Percentiles rank a stretch among this genome's conserved stretches.
phyloP scores from a whole-genome alignment of 177 flowering plant species.

The Vitis hybrid region DNA sequence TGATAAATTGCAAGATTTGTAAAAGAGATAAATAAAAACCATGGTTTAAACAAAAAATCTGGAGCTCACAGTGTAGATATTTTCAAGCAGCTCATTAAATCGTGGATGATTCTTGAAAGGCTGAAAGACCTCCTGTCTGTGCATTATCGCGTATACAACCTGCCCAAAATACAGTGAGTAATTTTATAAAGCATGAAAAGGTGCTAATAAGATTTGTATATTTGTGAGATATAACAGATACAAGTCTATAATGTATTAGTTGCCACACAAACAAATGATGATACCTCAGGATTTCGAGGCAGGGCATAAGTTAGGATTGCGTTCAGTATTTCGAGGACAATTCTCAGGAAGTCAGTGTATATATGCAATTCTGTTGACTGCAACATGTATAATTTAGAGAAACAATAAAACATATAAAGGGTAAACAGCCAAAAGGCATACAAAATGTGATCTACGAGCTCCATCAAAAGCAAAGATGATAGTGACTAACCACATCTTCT shows the following conservation, averaged over 20 bases:
- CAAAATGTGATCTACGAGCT: neutral
- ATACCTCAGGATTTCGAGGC: slow-evolving; percentile 97
- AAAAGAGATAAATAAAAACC: neutral
- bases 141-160: slow-evolving; percentile 98
- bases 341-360: slow-evolving; percentile 87
- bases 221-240: neutral
- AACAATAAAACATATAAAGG: neutral
- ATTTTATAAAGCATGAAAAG: slow-evolving; percentile 1
- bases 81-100: slow-evolving; percentile 86
- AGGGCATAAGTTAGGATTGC: slow-evolving; percentile 89
- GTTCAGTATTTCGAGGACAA: slow-evolving; percentile 92
- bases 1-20: neutral
- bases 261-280: neutral
- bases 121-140: slow-evolving; percentile 88
- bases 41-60: neutral
- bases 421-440: neutral
- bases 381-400: slow-evolving; percentile 27
- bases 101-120: slow-evolving; percentile 96
- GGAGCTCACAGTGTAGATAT: slow-evolving; percentile 72
- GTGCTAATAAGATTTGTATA: neutral
- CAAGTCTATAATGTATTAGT: neutral
- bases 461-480: slow-evolving; percentile 1
- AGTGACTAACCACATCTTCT: slow-evolving; percentile 69
- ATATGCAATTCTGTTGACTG: slow-evolving; percentile 90
- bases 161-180: slow-evolving; percentile 23